Evolutionary conservation across 768 basidiomycete species (phyloP).

Genomic region (Kondoa subrosea): DNA sequence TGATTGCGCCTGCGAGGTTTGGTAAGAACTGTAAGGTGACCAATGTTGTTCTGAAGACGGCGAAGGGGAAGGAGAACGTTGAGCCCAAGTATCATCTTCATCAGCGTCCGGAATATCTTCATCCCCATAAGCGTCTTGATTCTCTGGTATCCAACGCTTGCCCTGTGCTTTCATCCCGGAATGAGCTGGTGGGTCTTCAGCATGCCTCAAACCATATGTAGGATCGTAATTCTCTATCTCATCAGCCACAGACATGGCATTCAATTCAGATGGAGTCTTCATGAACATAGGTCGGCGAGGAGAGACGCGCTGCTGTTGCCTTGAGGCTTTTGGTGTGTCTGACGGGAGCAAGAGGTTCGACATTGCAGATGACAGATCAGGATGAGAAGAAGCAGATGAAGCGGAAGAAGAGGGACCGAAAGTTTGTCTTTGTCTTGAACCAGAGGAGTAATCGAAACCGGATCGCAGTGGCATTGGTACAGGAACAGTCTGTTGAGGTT

Average conservation of each 20-base stretch:
- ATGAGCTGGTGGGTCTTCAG: constrained; percentile 30
- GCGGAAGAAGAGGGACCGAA: background rate
- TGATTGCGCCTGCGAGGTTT: no score
- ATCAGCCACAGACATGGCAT: constrained; percentile 39
- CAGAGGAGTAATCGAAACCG: background rate
- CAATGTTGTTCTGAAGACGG: constrained; percentile 26
- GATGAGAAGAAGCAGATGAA: background rate
- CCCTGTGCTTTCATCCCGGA: no score
- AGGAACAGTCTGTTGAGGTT: background rate
- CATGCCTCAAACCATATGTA: constrained; percentile 85
- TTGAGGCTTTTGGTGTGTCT: background rate
- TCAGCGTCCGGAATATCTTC: constrained; percentile 11
- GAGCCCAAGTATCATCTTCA: constrained; percentile 6
- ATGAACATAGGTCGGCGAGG: background rate
- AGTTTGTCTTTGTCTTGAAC: background rate
- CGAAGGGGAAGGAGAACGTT: constrained; percentile 45
- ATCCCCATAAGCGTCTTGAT: background rate
- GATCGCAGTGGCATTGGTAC: background rate
- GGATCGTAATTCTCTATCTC: constrained; percentile 77
- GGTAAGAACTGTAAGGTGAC: background rate
- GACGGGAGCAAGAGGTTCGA: background rate
- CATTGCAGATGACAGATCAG: background rate
- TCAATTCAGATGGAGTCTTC: background rate
- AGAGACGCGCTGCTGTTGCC: background rate
- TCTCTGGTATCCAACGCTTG: no score